Conservation (phyloP, 495 filamentous ascomycete genomes). For the Thozetella sp. region DNA sequence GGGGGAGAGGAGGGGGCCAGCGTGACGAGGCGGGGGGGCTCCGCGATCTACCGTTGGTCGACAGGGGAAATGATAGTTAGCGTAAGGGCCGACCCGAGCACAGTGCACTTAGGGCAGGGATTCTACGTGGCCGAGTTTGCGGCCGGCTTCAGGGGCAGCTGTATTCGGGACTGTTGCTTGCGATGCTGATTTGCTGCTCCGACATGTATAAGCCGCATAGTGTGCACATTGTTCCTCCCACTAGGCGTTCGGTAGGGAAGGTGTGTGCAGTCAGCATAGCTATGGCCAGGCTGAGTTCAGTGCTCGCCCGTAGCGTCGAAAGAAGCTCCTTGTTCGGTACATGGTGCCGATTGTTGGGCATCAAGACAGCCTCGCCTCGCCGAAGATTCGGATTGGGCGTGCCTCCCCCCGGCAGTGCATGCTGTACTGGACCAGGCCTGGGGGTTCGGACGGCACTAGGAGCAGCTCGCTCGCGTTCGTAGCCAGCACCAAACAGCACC, state of each 20-base stretch:
- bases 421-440: not conserved
- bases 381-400: no score
- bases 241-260: no score
- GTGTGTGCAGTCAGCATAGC: not conserved
- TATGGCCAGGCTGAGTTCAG: no score
- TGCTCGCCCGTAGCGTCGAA: no score
- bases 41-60: not conserved
- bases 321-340: not conserved
- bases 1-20: no score
- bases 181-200: not conserved
- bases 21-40: not conserved
- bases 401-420: no score
- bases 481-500: no score
- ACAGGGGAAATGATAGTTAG: constrained; percentile 1
- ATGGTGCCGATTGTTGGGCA: not conserved
- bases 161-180: not conserved
- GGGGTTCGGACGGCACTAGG: not conserved
- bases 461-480: no score
- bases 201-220: not conserved
- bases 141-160: constrained; percentile 1
- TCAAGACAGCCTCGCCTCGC: not conserved
- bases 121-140: not conserved
- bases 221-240: not conserved
- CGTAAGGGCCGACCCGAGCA: not conserved
- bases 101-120: not conserved